Evolutionary conservation across 2,329 filamentous ascomycete species (phyloP), one percentile per base, ranked within the genome.

Genomic region (Ascocoryne sarcoides): DNA sequence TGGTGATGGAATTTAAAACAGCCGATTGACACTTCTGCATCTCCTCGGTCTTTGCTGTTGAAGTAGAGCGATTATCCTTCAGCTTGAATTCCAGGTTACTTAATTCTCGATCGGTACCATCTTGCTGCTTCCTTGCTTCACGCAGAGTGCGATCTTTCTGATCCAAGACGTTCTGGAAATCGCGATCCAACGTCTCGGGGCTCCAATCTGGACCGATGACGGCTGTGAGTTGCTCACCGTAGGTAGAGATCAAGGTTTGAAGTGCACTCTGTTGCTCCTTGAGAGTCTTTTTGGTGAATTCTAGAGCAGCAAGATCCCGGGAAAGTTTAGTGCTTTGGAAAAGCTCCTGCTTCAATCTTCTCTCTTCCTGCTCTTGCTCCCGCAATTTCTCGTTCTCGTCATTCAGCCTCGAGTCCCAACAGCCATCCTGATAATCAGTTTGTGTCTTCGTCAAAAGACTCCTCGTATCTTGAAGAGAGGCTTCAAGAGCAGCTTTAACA

Each of bases 291-390:
- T 83, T 88, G 23, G 89, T 72, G 51, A 84, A 79, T 42, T 94
- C 85, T 9, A 98, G 71, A 52, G 84, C 82, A 10, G 90, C 92
- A 28, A 88, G 75, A 47, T 94, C 88, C 3, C 82, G 79, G 4
- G 88, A 87, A 42, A 84, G 75, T 42, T 81, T 79, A 2, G 84
- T 94, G 43, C 82, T 86, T 53, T 93, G 83, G 7, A 88, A 74
- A 26, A 95, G 74, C 57, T 96, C 90, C n/a, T 73, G 67, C 32
- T 82, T 81, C 19, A 96, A 70, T 50, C 71, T 78, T 26, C 84
- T 77, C 44, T 75, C 81, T 53, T 83, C 77, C 15, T 74, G 76
- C 54, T 95, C 87, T 2, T 93, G 64, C 32, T 73, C 69, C 46
- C 76, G 75, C 9, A 93, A 67, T 47, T 78, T 73, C 10, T 68